Base-by-base conservation (phyloP, 495 filamentous ascomycete species). In the Penicillium simplicissimum region DNA sequence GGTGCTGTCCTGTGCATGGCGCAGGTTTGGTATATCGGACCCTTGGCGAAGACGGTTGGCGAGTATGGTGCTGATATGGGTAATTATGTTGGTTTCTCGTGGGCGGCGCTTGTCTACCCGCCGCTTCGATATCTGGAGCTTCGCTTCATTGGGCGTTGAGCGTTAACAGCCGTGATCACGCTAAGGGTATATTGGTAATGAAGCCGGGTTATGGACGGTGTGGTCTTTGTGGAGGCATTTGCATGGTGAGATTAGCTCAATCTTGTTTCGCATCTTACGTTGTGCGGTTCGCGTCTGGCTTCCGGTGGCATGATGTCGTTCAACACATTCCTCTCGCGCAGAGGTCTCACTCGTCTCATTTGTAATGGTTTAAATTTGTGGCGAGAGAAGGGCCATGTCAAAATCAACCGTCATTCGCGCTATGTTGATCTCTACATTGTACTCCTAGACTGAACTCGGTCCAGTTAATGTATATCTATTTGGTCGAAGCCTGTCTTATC, bases 1-100 rank as follows among this genome's bases (percentile, higher is more conserved):
- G 88, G 88, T 6, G 86, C 87, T 2, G 75, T 91, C 8, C 67
- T 91, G 57, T 87, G 85, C 57, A 90, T 90, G 87, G 84, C 85
- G 35, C 87, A 91, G 75, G 79, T 83, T 23, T 91, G 86, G 82
- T 90, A 87, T 70, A 83, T 83, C 47, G 88, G 88, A 2, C 86
- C 84, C 0, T 58, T 91, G 61, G 87, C 87, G 7, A 74, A 70
- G 45, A 52, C 78, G 58, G 77, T 86, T 33, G 85, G 85, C 14
- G 78, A 81, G 3, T 80, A 82, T 65, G 86, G 86, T n/a, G 86
- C 82, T 51, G 86, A 88, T 82, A 76, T 85, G 74, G 83, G 83
- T 0, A 74, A 78, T 25, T 84, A 81, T 66, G 70, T 86, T 8
- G 81, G 79, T 6, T 80, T 79, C 52, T 75, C 72, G 8, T 84